Conservation (phyloP, 2,329 filamentous ascomycete genomes). For the Cercospora brassicicola region DNA sequence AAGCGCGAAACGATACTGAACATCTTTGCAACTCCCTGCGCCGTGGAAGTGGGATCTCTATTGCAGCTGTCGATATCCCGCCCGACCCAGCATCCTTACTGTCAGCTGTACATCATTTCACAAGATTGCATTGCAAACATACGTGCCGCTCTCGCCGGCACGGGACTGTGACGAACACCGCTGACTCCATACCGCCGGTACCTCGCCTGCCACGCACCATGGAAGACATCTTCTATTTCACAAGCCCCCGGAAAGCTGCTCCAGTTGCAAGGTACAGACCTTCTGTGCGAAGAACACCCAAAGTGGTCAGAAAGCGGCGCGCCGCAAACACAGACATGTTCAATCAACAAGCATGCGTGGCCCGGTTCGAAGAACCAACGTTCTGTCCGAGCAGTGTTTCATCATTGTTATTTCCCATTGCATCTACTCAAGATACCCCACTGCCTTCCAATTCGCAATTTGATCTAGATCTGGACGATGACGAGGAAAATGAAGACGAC, state of each 20-base stretch:
- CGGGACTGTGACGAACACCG: conserved; percentile 3
- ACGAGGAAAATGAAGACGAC: conserved; percentile 21
- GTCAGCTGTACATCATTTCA: conserved; percentile 7
- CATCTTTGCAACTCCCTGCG: conserved; percentile 15
- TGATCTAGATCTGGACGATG: conserved; percentile 7
- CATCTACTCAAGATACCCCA: conserved; percentile 12
- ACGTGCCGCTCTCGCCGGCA: conserved; percentile 4
- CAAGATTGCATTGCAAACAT: conserved; percentile 19
- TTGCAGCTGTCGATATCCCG: conserved; percentile 24
- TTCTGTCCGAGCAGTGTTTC: conserved; percentile 30
- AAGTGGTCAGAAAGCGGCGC: conserved; percentile 22
- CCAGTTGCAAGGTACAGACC: conserved; percentile 18
- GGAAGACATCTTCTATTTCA: conserved; percentile 34
- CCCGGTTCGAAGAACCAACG: conserved; percentile 32
- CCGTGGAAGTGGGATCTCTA: conserved; percentile 20
- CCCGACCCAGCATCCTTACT: conserved; percentile 17
- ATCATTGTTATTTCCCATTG: conserved; percentile 22
- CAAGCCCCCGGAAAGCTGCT: conserved; percentile 24
- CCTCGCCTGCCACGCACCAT: conserved; percentile 12
- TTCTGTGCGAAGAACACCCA: conserved; percentile 21
- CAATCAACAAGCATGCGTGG: conserved; percentile 32
- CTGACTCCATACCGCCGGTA: conserved; percentile 7
- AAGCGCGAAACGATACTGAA: conserved; percentile 2
- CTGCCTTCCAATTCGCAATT: conserved; percentile 5
- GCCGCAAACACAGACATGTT: conserved; percentile 22